Conservation (phyloP, 2,329 filamentous ascomycete species). For the Neocatenulostroma microsporum region DNA sequence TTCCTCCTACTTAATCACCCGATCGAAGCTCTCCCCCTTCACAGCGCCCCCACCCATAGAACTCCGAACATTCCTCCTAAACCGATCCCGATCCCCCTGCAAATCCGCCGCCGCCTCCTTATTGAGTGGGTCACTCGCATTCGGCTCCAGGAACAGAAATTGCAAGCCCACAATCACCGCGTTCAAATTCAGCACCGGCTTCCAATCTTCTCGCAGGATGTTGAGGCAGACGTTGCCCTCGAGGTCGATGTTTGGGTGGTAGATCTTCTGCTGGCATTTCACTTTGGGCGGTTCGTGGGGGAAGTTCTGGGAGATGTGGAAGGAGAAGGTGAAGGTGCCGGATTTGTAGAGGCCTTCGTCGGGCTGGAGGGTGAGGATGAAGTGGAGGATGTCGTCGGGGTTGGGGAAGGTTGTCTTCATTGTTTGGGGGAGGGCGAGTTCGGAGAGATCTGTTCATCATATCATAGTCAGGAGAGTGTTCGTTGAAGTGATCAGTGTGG, state of each 20-base stretch:
- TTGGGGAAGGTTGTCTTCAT: constrained; percentile 78
- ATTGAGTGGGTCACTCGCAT: constrained; percentile 94
- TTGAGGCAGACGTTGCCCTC: constrained; percentile 98
- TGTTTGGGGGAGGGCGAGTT: constrained; percentile 67
- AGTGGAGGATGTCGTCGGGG: constrained; percentile 79
- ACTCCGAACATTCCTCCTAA: constrained; percentile 81
- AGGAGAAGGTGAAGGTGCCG: constrained; percentile 81
- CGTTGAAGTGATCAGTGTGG: not conserved
- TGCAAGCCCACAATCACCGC: constrained; percentile 89
- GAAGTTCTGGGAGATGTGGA: constrained; percentile 89
- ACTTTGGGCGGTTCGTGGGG: constrained; percentile 97
- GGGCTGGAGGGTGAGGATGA: constrained; percentile 70
- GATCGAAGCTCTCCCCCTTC: constrained; percentile 65
- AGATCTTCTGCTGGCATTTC: constrained; percentile 95
- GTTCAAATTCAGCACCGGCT: constrained; percentile 93
- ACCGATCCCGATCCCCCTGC: constrained; percentile 73
- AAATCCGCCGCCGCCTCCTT: constrained; percentile 96
- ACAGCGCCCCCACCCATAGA: constrained; percentile 77
- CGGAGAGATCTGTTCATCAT: constrained; percentile 65
- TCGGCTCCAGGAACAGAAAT: constrained; percentile 97
- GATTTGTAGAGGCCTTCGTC: constrained; percentile 86
- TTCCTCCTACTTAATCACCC: constrained; percentile 65
- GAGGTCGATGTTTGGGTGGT: constrained; percentile 97
- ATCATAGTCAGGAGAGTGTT: too few species aligned
- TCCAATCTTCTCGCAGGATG: constrained; percentile 97